Base-by-base conservation (phyloP, 2,329 filamentous ascomycete species). In the Epichloe sp. region DNA sequence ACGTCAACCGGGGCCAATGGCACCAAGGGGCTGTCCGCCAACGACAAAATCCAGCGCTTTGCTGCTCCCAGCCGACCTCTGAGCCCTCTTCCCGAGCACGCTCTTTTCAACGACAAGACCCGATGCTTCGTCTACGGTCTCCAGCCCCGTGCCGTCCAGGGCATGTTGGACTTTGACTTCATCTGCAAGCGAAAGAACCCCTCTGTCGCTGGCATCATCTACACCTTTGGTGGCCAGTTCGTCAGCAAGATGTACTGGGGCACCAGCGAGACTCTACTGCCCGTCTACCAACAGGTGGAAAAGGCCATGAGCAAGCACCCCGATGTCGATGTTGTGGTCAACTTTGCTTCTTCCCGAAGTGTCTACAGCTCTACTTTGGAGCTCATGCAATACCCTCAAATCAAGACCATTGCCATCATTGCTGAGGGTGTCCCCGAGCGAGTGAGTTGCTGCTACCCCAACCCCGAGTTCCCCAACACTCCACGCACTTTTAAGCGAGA, bases 161-260 rank as follows among this genome's bases (percentile, higher is more conserved):
- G 86, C 69, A 90, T 90, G 85, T 86, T 98, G 69, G 93, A 98
- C 74, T 98, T 98, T 71, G 93, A 98, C 79, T 98, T 97, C 81
- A 98, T 98, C 76, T 98, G 93, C 89, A 97, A 97, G 83, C 88
- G 93, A 65, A 80, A 83, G 68, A 94, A 87, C 54, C 93, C 93
- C 58, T 98, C 93, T 53, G 93, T 98, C 53, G 93, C 93, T 60
- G 93, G 90, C 69, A 97, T 98, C 75, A 97, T 98, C 80, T 98
- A 98, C 80, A 96, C 93, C 63, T 98, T 98, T 68, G 93, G 93
- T 70, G 93, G 93, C 61, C 93, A 98, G 76, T 98, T 98, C 83
- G 93, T 98, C 69, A 96, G 89, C 84, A 98, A 98, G 85, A 97
- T 98, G 93, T 98, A 98, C 86, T 98, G 93, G 93, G 93, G 93